Base-by-base conservation (phyloP, 495 filamentous ascomycete genomes). In the Hypoxylon lienhwacheense region DNA sequence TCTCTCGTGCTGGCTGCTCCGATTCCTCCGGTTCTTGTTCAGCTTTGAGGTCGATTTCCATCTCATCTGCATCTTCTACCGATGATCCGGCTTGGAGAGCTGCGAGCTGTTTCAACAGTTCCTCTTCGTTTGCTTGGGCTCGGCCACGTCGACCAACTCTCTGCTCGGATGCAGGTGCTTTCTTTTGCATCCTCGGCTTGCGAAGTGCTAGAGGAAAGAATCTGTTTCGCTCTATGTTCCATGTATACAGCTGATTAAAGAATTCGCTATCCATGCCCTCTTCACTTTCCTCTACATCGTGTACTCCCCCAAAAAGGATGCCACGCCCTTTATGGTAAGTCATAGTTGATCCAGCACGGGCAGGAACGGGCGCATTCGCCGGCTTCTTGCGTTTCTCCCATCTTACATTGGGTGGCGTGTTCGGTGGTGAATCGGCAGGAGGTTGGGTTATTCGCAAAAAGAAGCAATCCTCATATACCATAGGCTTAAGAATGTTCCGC, bases 211-310 rank as follows among this genome's bases (percentile, higher is more conserved):
- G 71, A 6, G 84, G 87, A 69, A 97, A 96, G 70, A 93, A 98
- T 7, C 93, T 80, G 55, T 98, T 98, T 31, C 91, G 80, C 53
- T 98, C 93, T 16, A 91, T 85, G 55, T 91, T 96, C 89, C 90
- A 97, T 14, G 89, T 88, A 62, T 84, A 92, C 14, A 97, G 67
- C 24, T 80, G 77, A 63, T 96, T 89, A 67, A 97, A 97, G 70
- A 98, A 98, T 63, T 96, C 89, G 63, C 88, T 93, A 12, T 97
- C 90, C 29, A 98, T 91, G 7, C 88, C 90, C 70, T 98, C 93
- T 64, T 98, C 93, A 55, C 80, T 95, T 64, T 95, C 80, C 64
- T 96, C 91, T 1, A 95, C 86, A 62, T 97, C 93, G 52, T 95
- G 88, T 4, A 98, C 93, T 47, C 93, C 93, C 29, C 93, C 93